phyloP scores from a whole-genome alignment of 1,284 basidiomycete genomes.

The Tetrapyrgos nigripes region DNA sequence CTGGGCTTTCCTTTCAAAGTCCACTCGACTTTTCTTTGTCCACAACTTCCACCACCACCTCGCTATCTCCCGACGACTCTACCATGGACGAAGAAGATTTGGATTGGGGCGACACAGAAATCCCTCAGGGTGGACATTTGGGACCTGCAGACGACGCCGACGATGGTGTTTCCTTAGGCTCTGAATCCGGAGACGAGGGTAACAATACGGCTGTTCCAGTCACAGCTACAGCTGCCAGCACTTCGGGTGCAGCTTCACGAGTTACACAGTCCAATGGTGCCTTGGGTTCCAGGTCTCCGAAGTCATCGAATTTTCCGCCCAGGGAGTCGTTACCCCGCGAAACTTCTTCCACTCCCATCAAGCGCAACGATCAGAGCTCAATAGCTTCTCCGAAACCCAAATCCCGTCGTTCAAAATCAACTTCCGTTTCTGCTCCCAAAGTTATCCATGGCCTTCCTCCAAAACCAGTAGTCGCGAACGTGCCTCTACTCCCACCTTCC shows the following conservation, averaged over 20 bases:
- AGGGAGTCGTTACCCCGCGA: slow-evolving; percentile 5
- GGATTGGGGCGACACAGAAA: slow-evolving; percentile 81
- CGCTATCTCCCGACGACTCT: slow-evolving; percentile 2
- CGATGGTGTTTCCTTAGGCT: slow-evolving; percentile 68
- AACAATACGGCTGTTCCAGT: slow-evolving; percentile 41
- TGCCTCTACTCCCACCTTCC: slow-evolving; percentile 61
- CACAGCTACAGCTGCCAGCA: slow-evolving; percentile 1
- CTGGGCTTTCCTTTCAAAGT: background rate
- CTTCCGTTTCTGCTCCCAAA: slow-evolving; percentile 31
- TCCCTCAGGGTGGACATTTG: slow-evolving; percentile 36
- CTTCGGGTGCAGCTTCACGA: background rate
- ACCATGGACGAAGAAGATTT: slow-evolving; percentile 71
- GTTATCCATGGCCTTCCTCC: slow-evolving; percentile 73
- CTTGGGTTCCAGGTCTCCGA: slow-evolving; percentile 4
- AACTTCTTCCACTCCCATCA: slow-evolving; percentile 5
- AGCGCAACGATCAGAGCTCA: slow-evolving; percentile 6
- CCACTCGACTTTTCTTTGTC: background rate
- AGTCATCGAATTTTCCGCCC: background rate
- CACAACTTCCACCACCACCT: slow-evolving; percentile 14
- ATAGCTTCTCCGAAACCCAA: slow-evolving; percentile 10
- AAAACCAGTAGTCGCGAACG: slow-evolving; percentile 64
- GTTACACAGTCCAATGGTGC: background rate
- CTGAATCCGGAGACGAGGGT: slow-evolving; percentile 72
- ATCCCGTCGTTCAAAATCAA: slow-evolving; percentile 24
- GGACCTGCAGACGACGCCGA: slow-evolving; percentile 51